Evolutionary conservation across 345 rosid species (phyloP).

Genomic region (Angophora floribunda): DNA sequence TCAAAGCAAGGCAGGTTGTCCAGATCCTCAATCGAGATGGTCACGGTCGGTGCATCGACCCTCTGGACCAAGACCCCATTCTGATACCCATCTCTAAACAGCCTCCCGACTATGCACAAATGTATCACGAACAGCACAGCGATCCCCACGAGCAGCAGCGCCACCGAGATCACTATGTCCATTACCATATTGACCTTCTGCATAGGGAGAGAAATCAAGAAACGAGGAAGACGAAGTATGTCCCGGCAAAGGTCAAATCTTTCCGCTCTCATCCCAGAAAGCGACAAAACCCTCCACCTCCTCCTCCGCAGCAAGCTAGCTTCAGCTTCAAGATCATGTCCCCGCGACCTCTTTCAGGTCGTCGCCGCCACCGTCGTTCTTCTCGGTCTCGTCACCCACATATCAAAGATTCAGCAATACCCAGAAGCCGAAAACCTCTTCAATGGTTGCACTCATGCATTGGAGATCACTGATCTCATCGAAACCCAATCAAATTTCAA

Average conservation of each 20-base stretch:
- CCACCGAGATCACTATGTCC: slow-evolving; percentile 18
- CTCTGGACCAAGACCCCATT: not conserved
- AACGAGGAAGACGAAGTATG: not conserved
- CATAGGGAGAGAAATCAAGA: not conserved
- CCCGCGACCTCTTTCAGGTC: not conserved
- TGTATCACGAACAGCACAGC: slow-evolving; percentile 26
- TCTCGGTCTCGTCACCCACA: not conserved
- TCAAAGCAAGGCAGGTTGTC: slow-evolving; percentile 30
- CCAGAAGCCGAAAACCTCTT: not conserved
- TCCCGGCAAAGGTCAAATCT: not conserved
- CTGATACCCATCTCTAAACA: slow-evolving; percentile 9
- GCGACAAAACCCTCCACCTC: not conserved
- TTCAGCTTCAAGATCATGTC: not conserved
- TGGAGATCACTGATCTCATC: not conserved
- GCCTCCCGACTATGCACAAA: slow-evolving; percentile 29
- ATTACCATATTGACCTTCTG: not conserved
- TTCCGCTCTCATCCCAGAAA: not conserved
- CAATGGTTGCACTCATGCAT: not conserved
- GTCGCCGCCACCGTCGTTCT: not conserved
- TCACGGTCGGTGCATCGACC: not conserved
- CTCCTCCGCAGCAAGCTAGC: not conserved
- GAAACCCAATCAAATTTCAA: not conserved
- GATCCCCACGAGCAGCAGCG: slow-evolving; percentile 21
- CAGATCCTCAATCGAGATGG: slow-evolving; percentile 18
- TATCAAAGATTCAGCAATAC: not conserved